phyloP scores from a whole-genome alignment of 345 rosid species.

The Eucalyptus caleyi region DNA sequence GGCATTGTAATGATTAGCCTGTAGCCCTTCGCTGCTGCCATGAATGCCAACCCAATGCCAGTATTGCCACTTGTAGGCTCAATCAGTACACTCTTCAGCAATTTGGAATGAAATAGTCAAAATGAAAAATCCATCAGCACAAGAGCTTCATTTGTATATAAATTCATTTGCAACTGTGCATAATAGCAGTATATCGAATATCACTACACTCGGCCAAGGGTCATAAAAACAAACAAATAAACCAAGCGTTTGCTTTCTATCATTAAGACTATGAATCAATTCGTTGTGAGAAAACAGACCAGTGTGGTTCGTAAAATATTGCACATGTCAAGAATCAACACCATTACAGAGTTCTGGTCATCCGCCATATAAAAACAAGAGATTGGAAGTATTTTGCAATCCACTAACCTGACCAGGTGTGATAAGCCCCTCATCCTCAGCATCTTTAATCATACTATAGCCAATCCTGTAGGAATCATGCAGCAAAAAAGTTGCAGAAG shows the following conservation, averaged over 20 bases:
- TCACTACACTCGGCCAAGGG: background rate
- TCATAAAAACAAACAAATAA: background rate
- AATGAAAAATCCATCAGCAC: background rate
- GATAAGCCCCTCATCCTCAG: constrained; percentile 63
- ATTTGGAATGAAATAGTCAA: background rate
- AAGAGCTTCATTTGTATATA: background rate
- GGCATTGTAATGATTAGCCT: constrained; percentile 87
- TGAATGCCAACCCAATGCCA: constrained; percentile 85
- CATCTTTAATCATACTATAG: constrained; percentile 85
- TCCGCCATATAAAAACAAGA: background rate
- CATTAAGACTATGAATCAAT: background rate
- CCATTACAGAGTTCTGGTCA: background rate
- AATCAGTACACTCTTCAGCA: constrained; percentile 60
- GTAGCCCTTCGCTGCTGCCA: constrained; percentile 86
- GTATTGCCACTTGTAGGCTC: constrained; percentile 99
- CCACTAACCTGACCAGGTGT: constrained; percentile 61
- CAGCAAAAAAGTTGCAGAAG: background rate
- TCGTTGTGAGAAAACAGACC: background rate
- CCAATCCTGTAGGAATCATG: constrained; percentile 48
- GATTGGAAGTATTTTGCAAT: background rate
- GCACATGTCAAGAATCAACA: background rate
- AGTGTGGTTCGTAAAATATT: background rate
- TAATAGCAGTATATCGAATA: background rate
- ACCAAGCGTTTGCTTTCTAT: background rate
- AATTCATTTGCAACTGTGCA: background rate